Evolutionary conservation across 2,329 filamentous ascomycete genomes (phyloP).

Genomic region (Alternaria triticimaculans): DNA sequence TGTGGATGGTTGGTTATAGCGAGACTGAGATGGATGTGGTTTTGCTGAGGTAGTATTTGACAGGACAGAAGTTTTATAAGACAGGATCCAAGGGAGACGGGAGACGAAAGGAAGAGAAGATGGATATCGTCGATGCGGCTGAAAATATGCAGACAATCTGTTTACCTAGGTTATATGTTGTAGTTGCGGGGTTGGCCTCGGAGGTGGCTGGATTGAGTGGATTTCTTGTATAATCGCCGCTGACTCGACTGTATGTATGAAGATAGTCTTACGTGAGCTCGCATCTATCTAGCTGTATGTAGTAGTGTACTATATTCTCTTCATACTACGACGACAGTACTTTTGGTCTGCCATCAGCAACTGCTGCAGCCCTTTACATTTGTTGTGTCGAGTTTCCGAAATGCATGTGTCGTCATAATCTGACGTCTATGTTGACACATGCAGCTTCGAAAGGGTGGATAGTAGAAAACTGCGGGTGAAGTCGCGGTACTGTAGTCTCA

Average conservation of each 20-base stretch:
- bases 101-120: too few relatives aligned
- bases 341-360: background rate
- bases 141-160: background rate
- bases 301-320: background rate
- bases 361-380: background rate
- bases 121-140: background rate
- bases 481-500: background rate
- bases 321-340: background rate
- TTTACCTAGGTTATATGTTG: constrained; percentile 23
- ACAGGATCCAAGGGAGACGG: too few relatives aligned
- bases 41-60: too few relatives aligned
- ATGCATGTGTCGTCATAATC: background rate
- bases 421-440: background rate
- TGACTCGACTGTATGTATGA: constrained; percentile 2
- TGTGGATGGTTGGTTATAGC: too few relatives aligned
- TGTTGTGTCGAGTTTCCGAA: background rate
- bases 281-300: background rate
- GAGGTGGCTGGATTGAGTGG: background rate
- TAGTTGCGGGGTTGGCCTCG: constrained; percentile 16
- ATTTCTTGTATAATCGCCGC: background rate
- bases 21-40: too few relatives aligned
- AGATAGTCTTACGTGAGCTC: background rate
- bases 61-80: too few relatives aligned
- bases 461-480: background rate
- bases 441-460: background rate